phyloP scores from a whole-genome alignment of 1,284 basidiomycete genomes.

The Lentinula novae-zelandiae region DNA sequence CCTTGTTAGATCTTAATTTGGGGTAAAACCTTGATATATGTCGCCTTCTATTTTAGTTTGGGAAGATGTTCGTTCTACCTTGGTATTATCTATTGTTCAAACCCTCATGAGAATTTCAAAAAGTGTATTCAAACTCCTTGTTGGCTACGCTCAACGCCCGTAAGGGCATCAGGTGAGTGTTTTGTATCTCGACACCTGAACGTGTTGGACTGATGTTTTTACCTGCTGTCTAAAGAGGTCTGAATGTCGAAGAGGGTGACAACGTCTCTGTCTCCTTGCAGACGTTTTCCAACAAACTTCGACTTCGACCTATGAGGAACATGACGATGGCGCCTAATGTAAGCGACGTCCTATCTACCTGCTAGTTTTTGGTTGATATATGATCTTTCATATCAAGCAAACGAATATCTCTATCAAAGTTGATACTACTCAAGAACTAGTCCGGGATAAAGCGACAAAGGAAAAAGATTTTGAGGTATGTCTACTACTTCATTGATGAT shows the following conservation, averaged over 20 bases:
- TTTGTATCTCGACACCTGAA: not conserved
- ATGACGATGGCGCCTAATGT: conserved; percentile 12
- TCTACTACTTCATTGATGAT: not conserved
- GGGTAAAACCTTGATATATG: conserved; percentile 49
- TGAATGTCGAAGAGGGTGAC: conserved; percentile 34
- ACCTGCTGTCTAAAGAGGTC: conserved; percentile 24
- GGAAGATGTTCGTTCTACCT: conserved; percentile 38
- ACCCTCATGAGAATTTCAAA: not conserved
- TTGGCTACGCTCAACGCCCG: conserved; percentile 55
- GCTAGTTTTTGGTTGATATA: not conserved
- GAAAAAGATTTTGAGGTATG: conserved; percentile 15
- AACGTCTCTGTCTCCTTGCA: conserved; percentile 45
- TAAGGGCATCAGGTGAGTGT: conserved; percentile 19
- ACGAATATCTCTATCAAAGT: conserved; percentile 52
- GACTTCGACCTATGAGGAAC: conserved; percentile 18
- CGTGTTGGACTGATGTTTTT: not conserved
- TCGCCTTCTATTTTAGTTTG: conserved; percentile 54
- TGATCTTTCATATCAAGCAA: conserved; percentile 21
- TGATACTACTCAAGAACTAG: conserved; percentile 46
- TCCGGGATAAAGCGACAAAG: conserved; percentile 22
- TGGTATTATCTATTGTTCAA: not conserved
- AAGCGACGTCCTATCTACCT: not conserved
- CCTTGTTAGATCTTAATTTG: conserved; percentile 39
- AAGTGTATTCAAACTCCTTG: conserved; percentile 54
- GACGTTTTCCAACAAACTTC: conserved; percentile 32